Evolutionary conservation across 164 flowering plant genomes (phyloP), one percentile per base, ranked within the genome.

Genomic region (Kingdonia uniflora): DNA sequence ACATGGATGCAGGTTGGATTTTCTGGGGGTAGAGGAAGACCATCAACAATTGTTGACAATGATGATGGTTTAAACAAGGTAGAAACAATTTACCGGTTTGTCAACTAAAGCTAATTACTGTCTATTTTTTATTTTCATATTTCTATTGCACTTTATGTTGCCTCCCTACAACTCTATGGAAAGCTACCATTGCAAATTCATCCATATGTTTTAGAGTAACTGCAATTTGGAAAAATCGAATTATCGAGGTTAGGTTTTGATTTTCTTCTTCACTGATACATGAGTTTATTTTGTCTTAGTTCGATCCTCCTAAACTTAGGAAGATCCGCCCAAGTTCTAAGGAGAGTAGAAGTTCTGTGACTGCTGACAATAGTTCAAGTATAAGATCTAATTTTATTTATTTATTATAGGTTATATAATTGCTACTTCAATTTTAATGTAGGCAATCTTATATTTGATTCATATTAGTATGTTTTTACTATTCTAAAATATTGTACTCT

Each of bases 331-430:
- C 97, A 63, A 89, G 89, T 71, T 94, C 88, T 63, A 86, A 94
- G 74, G 70, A 71, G 54, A 56, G 67, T 55, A 87, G 88, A 12
- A 95, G 99, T 51, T 68, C 99, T 60, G 95, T 89, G 41, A 94
- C 99, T 39, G 96, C 99, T 25, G 99, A 97, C 52, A 94, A 94
- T 83, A 92, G 97, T 60, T 94, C 99, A 59, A 79, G 64, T 57
- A 83, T 94, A 65, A 94, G 99, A 97, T 91, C 46, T 42, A 42
- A 24, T 15, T 13, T 14, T 20, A 7, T 15, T 22, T 5, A 17
- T 6, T n/a, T 26, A 5, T 29, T 29, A n/a, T n/a, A n/a, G n/a
- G n/a, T n/a, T n/a, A n/a, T n/a, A n/a, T n/a, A n/a, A n/a, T n/a
- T n/a, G n/a, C n/a, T n/a, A n/a, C n/a, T n/a, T n/a, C n/a, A n/a